phyloP scores from a whole-genome alignment of 805 yeast species.

The Myxozyma mucilagina region DNA sequence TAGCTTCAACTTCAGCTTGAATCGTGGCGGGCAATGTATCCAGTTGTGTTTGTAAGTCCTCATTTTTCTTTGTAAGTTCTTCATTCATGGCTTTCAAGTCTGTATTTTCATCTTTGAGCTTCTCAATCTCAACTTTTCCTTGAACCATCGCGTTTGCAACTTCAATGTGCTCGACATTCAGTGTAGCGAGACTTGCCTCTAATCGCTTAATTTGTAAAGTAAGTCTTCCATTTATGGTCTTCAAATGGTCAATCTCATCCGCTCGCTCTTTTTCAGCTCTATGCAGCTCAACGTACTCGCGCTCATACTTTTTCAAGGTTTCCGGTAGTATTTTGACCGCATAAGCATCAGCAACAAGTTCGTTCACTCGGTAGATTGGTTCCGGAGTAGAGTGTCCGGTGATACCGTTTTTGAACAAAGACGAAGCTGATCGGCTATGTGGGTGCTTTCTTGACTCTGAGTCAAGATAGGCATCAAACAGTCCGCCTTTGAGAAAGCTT shows the following conservation, averaged over 20 bases:
- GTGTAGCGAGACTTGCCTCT: slow-evolving; percentile 64
- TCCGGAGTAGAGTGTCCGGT: slow-evolving; percentile 17
- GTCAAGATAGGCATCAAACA: slow-evolving; percentile 68
- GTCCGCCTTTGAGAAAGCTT: slow-evolving; percentile 72
- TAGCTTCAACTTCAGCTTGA: slow-evolving; percentile 40
- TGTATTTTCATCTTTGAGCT: slow-evolving; percentile 69
- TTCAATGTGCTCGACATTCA: slow-evolving; percentile 81
- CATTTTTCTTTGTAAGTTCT: slow-evolving; percentile 49
- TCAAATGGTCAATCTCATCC: slow-evolving; percentile 58
- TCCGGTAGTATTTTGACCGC: slow-evolving; percentile 70
- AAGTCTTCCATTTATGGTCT: slow-evolving; percentile 67
- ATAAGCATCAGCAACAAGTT: slow-evolving; percentile 77
- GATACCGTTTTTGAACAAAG: slow-evolving; percentile 2
- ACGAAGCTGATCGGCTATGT: slow-evolving; percentile 1
- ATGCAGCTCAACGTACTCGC: slow-evolving; percentile 76
- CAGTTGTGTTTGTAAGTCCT: slow-evolving; percentile 45
- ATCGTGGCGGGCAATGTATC: slow-evolving; percentile 33
- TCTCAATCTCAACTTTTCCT: slow-evolving; percentile 73
- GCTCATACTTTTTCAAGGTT: slow-evolving; percentile 65
- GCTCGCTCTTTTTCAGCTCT: slow-evolving; percentile 63
- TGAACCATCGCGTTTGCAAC: slow-evolving; percentile 86
- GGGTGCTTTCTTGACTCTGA: not conserved
- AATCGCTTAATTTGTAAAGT: slow-evolving; percentile 70
- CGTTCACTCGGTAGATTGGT: slow-evolving; percentile 60
- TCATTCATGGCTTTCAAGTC: slow-evolving; percentile 54